Evolutionary conservation across 2,329 filamentous ascomycete species (phyloP).

Genomic region (Penicillium sp.): DNA sequence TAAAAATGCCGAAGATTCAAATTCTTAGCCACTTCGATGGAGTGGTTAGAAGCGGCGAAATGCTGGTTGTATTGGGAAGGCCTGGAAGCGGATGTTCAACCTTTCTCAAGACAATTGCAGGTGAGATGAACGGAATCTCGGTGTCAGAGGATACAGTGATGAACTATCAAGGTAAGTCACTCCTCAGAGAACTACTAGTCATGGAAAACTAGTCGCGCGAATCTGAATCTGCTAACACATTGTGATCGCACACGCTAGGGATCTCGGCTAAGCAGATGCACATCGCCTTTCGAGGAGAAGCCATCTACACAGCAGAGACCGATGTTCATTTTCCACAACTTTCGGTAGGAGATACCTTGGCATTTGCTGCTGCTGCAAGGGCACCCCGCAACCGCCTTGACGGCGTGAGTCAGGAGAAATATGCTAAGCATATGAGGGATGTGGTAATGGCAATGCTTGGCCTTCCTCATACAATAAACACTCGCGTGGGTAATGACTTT

Average conservation of each 20-base stretch:
- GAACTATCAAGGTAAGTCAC: slow-evolving; percentile 79
- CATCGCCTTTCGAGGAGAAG: slow-evolving; percentile 75
- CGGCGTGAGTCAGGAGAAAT: slow-evolving; percentile 48
- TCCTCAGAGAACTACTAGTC: neutral
- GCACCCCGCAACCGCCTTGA: slow-evolving; percentile 49
- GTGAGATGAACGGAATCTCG: slow-evolving; percentile 80
- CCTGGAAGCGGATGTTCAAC: slow-evolving; percentile 67
- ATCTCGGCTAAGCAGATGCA: slow-evolving; percentile 61
- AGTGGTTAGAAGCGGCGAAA: slow-evolving; percentile 57
- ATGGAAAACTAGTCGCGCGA: neutral
- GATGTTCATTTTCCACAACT: slow-evolving; percentile 83
- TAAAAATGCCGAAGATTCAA: slow-evolving; percentile 33
- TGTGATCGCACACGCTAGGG: slow-evolving; percentile 18
- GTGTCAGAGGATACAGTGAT: slow-evolving; percentile 73
- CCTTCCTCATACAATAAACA: slow-evolving; percentile 56
- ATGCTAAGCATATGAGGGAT: slow-evolving; percentile 50
- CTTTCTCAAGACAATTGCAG: slow-evolving; percentile 81
- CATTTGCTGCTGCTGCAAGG: slow-evolving; percentile 72
- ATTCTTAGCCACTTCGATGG: slow-evolving; percentile 67
- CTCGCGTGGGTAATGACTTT: slow-evolving; percentile 59
- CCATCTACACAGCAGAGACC: slow-evolving; percentile 84
- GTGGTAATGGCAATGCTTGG: slow-evolving; percentile 52
- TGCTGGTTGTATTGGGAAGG: slow-evolving; percentile 55
- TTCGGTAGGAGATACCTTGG: slow-evolving; percentile 77
- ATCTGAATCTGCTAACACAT: slow-evolving; percentile 5